Conservation (phyloP, 805 yeast species). For the Metschnikowia rubicola region DNA sequence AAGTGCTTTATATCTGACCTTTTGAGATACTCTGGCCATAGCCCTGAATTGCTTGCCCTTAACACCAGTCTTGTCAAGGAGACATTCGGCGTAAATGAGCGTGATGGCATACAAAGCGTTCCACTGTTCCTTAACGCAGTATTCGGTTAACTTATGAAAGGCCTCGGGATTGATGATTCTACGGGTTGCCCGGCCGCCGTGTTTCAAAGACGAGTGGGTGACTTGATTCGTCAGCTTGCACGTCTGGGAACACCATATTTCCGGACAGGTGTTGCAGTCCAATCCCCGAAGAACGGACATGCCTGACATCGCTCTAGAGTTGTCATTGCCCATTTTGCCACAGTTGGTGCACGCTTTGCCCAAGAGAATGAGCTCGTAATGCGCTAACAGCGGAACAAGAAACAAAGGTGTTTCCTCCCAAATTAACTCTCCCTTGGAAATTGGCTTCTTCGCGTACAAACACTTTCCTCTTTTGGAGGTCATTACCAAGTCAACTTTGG, state of each 20-base stretch:
- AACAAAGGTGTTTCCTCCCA: conserved; percentile 63
- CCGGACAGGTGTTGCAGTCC: conserved; percentile 62
- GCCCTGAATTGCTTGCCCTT: conserved; percentile 49
- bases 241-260: conserved; percentile 64
- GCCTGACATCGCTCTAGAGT: conserved; percentile 24
- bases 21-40: conserved; percentile 70
- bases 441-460: conserved; percentile 47
- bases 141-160: conserved; percentile 57
- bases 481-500: conserved; percentile 42
- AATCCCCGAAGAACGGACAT: conserved; percentile 43
- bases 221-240: conserved; percentile 55
- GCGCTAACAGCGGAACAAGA: conserved; percentile 66
- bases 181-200: conserved; percentile 37
- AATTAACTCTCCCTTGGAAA: conserved; percentile 49
- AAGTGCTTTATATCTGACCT: conserved; percentile 54
- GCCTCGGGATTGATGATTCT: conserved; percentile 41
- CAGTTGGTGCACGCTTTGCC: conserved; percentile 75
- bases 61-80: conserved; percentile 41
- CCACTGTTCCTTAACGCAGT: conserved; percentile 64
- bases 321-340: conserved; percentile 48
- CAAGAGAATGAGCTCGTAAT: conserved; percentile 50
- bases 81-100: conserved; percentile 46
- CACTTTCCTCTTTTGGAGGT: conserved; percentile 60
- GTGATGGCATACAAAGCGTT: conserved; percentile 66
- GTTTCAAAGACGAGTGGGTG: conserved; percentile 56